Evolutionary conservation across 1,139 yeast genomes (phyloP).

Genomic region (Suhomyces taliae): DNA sequence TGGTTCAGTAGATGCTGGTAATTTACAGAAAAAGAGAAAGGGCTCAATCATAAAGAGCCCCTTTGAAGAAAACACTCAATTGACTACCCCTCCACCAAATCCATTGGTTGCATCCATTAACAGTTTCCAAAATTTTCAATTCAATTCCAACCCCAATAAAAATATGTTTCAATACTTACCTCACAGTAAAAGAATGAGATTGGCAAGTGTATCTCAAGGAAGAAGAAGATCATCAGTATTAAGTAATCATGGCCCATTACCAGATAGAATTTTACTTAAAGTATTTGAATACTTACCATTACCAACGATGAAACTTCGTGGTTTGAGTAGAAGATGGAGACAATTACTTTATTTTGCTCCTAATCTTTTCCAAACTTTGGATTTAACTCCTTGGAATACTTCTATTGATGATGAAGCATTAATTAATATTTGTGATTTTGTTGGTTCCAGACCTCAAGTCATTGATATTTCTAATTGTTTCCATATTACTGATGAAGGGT

Average conservation of each 20-base stretch:
- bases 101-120: slow-evolving; percentile 35
- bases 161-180: slow-evolving; percentile 50
- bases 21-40: slow-evolving; percentile 11
- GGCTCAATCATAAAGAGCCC: slow-evolving; percentile 5
- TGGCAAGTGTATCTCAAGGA: slow-evolving; percentile 35
- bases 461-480: slow-evolving; percentile 72
- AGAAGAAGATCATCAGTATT: slow-evolving; percentile 60
- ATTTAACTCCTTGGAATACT: slow-evolving; percentile 61
- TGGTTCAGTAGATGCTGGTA: slow-evolving; percentile 6
- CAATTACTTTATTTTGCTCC: slow-evolving; percentile 61
- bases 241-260: slow-evolving; percentile 52
- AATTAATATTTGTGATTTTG: slow-evolving; percentile 62
- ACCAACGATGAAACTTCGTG: slow-evolving; percentile 57
- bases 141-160: slow-evolving; percentile 5
- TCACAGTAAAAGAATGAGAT: slow-evolving; percentile 51
- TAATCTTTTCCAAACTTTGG: slow-evolving; percentile 49
- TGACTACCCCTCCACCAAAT: slow-evolving; percentile 35
- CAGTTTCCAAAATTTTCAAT: slow-evolving; percentile 24
- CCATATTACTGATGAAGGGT: slow-evolving; percentile 75
- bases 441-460: slow-evolving; percentile 61
- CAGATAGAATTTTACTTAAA: slow-evolving; percentile 54
- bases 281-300: slow-evolving; percentile 55
- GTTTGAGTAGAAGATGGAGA: slow-evolving; percentile 65
- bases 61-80: not conserved
- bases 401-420: slow-evolving; percentile 57